A percentile compares a stretch with the other conserved stretches of the same genome.
These are phyloP conservation scores for Cicer yamashitae DNA, from an alignment of 306 rosid genomes.

Conservation along the genomic window DNA sequence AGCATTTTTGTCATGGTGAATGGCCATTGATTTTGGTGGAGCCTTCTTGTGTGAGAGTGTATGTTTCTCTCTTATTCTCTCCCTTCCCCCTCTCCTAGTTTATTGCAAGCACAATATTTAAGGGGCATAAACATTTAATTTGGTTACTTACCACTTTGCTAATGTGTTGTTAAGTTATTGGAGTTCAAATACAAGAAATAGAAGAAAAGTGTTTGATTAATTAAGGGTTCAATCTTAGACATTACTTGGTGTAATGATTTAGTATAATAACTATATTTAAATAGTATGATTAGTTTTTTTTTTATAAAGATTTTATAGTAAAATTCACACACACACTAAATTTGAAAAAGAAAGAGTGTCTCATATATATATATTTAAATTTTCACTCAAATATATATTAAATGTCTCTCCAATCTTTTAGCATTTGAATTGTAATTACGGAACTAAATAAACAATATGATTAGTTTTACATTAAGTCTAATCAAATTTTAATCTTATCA, in stretches of 20 bases:
- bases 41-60: constrained; percentile 23
- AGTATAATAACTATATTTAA: too few species aligned
- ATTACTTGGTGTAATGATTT: too few species aligned
- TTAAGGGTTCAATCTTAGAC: too few species aligned
- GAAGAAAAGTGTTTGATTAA: neutral
- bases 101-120: neutral
- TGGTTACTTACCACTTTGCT: neutral
- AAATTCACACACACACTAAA: too few species aligned
- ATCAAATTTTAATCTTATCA: neutral
- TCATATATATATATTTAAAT: too few species aligned
- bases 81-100: neutral
- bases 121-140: neutral
- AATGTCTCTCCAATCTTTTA: too few species aligned
- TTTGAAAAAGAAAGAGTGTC: rapidly evolving
- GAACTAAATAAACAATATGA: too few species aligned
- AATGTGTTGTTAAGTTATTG: neutral
- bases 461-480: too few species aligned
- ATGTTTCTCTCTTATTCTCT: constrained; percentile 17
- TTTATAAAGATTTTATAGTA: too few species aligned
- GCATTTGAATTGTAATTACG: too few species aligned
- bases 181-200: neutral
- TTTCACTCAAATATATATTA: too few species aligned
- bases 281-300: too few species aligned
- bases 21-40: constrained; percentile 36
- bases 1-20: neutral